These are phyloP conservation scores for Coriolopsis trogii DNA, from an alignment of 1,284 basidiomycete species.

Conservation along the genomic window DNA sequence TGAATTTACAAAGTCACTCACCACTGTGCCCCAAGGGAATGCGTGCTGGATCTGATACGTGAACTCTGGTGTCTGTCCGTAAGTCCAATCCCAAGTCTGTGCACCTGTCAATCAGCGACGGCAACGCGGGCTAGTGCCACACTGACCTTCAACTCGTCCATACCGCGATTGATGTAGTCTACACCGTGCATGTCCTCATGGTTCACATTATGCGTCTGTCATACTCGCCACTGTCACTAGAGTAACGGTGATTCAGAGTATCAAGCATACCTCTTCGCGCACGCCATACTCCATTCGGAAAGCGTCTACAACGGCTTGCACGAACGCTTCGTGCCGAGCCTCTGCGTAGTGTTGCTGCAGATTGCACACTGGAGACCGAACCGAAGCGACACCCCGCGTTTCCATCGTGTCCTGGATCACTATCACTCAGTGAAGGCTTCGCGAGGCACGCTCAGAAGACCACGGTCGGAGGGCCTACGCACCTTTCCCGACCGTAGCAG, in stretches of 20 bases:
- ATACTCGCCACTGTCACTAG: too few relatives aligned
- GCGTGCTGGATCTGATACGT: conserved; percentile 53
- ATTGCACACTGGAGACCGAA: conserved; percentile 91
- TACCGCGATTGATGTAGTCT: conserved; percentile 65
- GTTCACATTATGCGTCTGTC: conserved; percentile 42
- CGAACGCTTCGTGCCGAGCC: conserved; percentile 73
- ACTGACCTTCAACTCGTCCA: conserved; percentile 71
- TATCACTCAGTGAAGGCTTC: conserved; percentile 13
- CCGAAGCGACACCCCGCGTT: conserved; percentile 88
- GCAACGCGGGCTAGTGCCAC: not conserved
- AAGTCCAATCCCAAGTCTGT: conserved; percentile 93
- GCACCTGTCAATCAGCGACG: not conserved
- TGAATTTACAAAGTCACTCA: conserved; percentile 37
- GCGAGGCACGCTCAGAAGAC: not conserved
- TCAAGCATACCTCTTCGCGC: conserved; percentile 44
- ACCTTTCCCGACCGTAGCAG: conserved; percentile 78
- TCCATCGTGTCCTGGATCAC: conserved; percentile 67
- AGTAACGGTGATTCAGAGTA: not conserved
- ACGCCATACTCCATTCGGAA: conserved; percentile 72
- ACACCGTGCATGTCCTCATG: conserved; percentile 47
- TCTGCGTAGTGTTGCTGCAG: conserved; percentile 59
- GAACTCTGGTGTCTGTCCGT: conserved; percentile 95
- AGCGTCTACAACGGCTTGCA: conserved; percentile 68
- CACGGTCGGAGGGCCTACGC: conserved; percentile 25
- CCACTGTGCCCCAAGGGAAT: conserved; percentile 67